Base-by-base conservation (phyloP, 176 grass and related monocot species). In the Cenchrus fungigraminus region DNA sequence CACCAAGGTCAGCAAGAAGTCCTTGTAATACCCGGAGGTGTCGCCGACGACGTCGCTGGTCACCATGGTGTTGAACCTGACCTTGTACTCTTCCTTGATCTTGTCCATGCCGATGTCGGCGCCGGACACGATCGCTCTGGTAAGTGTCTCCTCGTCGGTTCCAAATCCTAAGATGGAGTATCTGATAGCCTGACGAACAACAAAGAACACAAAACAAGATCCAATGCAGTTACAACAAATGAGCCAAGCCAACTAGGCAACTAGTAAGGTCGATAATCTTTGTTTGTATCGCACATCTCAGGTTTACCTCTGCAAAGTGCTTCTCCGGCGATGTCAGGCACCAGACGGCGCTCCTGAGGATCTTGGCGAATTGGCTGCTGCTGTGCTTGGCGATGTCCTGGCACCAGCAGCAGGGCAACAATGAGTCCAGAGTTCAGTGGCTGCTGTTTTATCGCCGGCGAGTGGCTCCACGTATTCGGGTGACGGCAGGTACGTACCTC, bases 291-390 rank as follows among this genome's bases (percentile, higher is more conserved):
- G 31, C 31, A 32, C 19, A 5, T 40, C 16, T 13, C 31, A 4
- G 13, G 71, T 63, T 67, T 78, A 97, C 94, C 91, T 93, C 91
- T 63, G 94, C 94, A 29, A 86, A 97, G 74, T 93, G 91, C 63
- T 97, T 97, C 74, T 93, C 87, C 54, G 94, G 94, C 25, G 78
- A 97, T 16, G 68, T 82, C 8, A 94, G 62, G 75, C 91, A 94
- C 89, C 87, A 88, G 74, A 94, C 78, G 8, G 89, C 89, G 55
- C 51, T 80, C 66, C 74, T 84, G 71, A 90, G 68, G 71, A 90
- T 86, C 51, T 58, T 84, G 7, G 87, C 79, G 6, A 94, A 90
- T 49, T 84, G 81, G 42, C 71, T 88, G 57, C 59, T 80, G 79
- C 79, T 80, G 19, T 63, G 63, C 56, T 15, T 67, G 13, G 86